Evolutionary conservation across 75 land plant species (phyloP), one percentile per base, ranked within the genome.

Genomic region (Pinus albicaulis): DNA sequence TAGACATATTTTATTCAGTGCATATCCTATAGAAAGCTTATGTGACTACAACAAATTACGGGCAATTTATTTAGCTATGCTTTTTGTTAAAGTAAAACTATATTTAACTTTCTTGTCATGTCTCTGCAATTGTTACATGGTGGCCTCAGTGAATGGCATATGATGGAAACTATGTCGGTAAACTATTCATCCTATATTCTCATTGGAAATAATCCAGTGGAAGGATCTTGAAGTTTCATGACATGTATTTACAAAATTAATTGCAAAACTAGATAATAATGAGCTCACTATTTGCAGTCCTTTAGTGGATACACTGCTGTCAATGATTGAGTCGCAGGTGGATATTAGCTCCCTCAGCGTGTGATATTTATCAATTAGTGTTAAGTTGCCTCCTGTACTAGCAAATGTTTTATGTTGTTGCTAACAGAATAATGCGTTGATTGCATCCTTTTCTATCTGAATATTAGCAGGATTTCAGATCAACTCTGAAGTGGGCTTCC

Each of bases 401-500:
- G 71, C 6, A 68, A 63, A 68, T 38, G 48, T 20, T 48, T 68
- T 38, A 19, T 41, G 22, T 36, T 38, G 52, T 68, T 20, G 22
- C 52, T 68, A 41, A 36, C 71, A 5, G 71, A 68, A 68, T 38
- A 66, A 68, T 68, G 53, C 38, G 53, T 68, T 68, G 53, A 68
- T 44, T 68, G 71, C 22, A n/a, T 68, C n/a, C 48, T 68, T 68
- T 68, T 68, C 44, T 68, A 68, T 41, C 52, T 68, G 71, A 68
- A 68, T 41, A 68, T 38, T 38, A 68, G 71, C 71, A 68, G 71
- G 71, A 68, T 41, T 41, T 68, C 71, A 68, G 23, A 68, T 68
- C 71, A 68, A 41, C 71, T 68, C 71, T 68, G 48, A 68, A 68
- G 71, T 68, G 71, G 52, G 71, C 48, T 68, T 68, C 71, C n/a